Conservation (phyloP, 768 basidiomycete species). For the Amanita inopinata region DNA sequence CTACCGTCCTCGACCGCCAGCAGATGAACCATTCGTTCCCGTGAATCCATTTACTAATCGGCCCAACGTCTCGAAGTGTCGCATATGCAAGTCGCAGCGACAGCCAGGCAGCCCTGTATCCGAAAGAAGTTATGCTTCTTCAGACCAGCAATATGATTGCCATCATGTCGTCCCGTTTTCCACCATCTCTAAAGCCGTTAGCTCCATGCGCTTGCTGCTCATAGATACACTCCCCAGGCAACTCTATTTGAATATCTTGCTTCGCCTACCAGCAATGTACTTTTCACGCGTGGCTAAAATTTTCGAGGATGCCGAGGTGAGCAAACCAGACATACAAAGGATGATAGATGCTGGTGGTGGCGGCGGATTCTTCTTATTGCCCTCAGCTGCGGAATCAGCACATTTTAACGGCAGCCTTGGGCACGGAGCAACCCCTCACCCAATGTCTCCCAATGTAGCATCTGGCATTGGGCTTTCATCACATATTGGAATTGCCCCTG, state of each 20-base stretch:
- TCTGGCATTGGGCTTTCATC: not conserved
- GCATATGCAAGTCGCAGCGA: slow-evolving; percentile 15
- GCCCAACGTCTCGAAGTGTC: slow-evolving; percentile 15
- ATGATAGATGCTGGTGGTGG: no score
- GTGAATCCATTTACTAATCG: slow-evolving; percentile 39
- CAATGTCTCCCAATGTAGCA: not conserved
- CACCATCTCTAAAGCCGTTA: slow-evolving; percentile 11
- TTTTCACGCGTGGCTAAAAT: no score
- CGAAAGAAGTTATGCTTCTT: slow-evolving; percentile 11
- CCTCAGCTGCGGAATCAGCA: no score
- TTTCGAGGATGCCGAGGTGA: no score
- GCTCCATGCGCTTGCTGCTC: not conserved
- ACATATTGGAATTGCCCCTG: slow-evolving; percentile 17
- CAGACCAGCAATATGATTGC: slow-evolving; percentile 19
- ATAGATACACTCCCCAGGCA: not conserved
- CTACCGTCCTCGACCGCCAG: slow-evolving; percentile 29
- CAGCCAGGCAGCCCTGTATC: slow-evolving; percentile 14
- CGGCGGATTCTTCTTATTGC: no score
- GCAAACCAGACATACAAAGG: no score
- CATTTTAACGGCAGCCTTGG: not conserved
- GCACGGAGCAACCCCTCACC: not conserved
- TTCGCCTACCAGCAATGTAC: no score
- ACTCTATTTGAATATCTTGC: no score
- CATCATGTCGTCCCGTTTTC: slow-evolving; percentile 16
- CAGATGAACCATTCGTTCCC: slow-evolving; percentile 48